These are phyloP conservation scores for Auxenochlorella protothecoides DNA, from an alignment of 139 green algal species.

Conservation along the genomic window DNA sequence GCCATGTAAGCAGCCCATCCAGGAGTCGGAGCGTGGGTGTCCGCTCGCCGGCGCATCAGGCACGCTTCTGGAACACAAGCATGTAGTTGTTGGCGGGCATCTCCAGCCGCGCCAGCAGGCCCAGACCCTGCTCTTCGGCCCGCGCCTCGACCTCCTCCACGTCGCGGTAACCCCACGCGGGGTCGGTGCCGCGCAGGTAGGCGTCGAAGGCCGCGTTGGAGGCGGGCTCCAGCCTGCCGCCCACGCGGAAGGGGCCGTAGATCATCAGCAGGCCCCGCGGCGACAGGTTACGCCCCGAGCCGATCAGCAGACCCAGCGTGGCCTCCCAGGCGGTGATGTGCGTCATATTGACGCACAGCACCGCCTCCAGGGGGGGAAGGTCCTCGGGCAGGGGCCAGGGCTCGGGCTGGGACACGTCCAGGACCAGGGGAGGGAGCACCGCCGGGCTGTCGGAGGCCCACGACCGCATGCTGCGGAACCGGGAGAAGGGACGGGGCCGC, in stretches of 20 bases:
- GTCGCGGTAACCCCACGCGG: slow-evolving; percentile 48
- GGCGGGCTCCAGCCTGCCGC: slow-evolving; percentile 28
- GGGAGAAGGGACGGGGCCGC: neutral
- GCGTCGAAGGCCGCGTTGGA: slow-evolving; percentile 44
- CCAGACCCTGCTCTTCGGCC: slow-evolving; percentile 24
- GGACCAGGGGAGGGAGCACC: slow-evolving; percentile 19
- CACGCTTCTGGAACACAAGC: slow-evolving; percentile 21
- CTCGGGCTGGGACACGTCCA: slow-evolving; percentile 16
- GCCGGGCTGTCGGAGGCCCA: slow-evolving; percentile 13
- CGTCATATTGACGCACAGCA: slow-evolving; percentile 38
- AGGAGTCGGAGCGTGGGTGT: too few species aligned
- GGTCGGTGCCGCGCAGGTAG: slow-evolving; percentile 23
- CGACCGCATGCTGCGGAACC: slow-evolving; percentile 10
- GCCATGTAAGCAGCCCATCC: too few species aligned
- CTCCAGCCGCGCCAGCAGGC: slow-evolving; percentile 5
- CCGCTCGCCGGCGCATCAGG: too few species aligned
- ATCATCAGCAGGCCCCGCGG: slow-evolving; percentile 20
- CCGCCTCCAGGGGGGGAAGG: neutral
- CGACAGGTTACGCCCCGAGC: slow-evolving; percentile 18
- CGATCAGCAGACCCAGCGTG: slow-evolving; percentile 33
- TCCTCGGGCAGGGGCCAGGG: slow-evolving; percentile 1
- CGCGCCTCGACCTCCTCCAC: slow-evolving; percentile 21
- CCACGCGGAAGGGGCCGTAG: slow-evolving; percentile 45
- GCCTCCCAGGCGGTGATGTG: slow-evolving; percentile 42
- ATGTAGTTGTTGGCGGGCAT: slow-evolving; percentile 59